Conservation (phyloP, 805 yeast genomes). For the Kodamaea lidongshanica region DNA sequence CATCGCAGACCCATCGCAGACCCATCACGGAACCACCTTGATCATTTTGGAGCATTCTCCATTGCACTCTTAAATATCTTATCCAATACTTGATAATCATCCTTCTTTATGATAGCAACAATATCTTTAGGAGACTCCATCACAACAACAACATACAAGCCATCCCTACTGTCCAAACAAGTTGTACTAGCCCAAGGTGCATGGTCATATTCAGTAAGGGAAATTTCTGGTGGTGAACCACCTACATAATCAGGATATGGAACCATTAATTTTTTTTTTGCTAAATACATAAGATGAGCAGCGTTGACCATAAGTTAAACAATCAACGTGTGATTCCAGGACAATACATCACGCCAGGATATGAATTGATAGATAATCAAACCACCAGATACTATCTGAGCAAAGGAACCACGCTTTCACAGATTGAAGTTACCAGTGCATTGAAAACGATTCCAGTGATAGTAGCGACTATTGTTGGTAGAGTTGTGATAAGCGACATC, state of each 20-base stretch:
- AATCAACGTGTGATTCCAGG: slow-evolving; percentile 50
- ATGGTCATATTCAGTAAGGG: slow-evolving; percentile 42
- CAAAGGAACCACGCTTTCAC: slow-evolving; percentile 51
- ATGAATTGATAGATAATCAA: slow-evolving; percentile 22
- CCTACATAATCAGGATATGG: slow-evolving; percentile 35
- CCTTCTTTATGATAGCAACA: slow-evolving; percentile 38
- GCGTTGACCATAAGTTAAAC: slow-evolving; percentile 1
- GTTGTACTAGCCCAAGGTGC: slow-evolving; percentile 44
- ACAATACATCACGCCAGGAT: slow-evolving; percentile 62
- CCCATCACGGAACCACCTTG: no score
- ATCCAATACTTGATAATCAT: slow-evolving; percentile 35
- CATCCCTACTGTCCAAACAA: slow-evolving; percentile 38
- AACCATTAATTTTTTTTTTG: neutral
- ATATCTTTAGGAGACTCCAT: slow-evolving; percentile 38
- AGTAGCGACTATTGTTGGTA: slow-evolving; percentile 60
- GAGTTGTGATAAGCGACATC: slow-evolving; percentile 31
- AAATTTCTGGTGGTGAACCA: slow-evolving; percentile 43
- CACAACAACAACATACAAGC: slow-evolving; percentile 38
- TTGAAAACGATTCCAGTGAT: slow-evolving; percentile 36
- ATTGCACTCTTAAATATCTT: slow-evolving; percentile 44
- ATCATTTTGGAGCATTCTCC: no score
- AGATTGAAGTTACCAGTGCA: slow-evolving; percentile 34
- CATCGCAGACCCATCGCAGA: no score
- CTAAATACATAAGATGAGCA: neutral
- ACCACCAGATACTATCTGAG: slow-evolving; percentile 52